These are phyloP conservation scores for Leccinellum albellum DNA, from an alignment of 768 basidiomycete species.

Conservation along the genomic window DNA sequence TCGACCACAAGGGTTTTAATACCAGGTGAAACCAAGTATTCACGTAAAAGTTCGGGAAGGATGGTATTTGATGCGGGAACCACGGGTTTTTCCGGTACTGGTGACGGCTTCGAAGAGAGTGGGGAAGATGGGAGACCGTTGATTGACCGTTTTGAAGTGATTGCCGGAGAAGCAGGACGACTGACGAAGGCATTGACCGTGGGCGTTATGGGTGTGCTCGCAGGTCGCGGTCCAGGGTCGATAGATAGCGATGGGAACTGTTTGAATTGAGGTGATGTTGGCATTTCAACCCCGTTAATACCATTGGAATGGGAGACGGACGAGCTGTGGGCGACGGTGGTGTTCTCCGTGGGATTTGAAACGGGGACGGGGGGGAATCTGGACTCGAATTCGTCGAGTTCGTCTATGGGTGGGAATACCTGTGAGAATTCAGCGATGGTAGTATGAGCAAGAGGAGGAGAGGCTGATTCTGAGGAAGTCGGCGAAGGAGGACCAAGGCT, in stretches of 20 bases:
- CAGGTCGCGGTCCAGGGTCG: constrained; percentile 53
- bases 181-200: constrained; percentile 53
- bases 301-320: constrained; percentile 29
- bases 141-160: constrained; percentile 42
- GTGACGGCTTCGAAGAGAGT: constrained; percentile 29
- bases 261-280: constrained; percentile 28
- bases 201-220: constrained; percentile 67
- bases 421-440: constrained; percentile 57
- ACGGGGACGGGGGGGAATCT: constrained; percentile 48
- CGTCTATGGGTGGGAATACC: constrained; percentile 75
- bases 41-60: constrained; percentile 53
- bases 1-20: constrained; percentile 74
- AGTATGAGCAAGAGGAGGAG: constrained; percentile 41
- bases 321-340: constrained; percentile 8
- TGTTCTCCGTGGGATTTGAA: constrained; percentile 37
- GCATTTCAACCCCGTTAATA: constrained; percentile 30
- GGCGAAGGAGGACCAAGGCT: constrained; percentile 76
- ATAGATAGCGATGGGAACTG: constrained; percentile 42
- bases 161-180: constrained; percentile 59
- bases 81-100: constrained; percentile 34
- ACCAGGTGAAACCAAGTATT: constrained; percentile 50
- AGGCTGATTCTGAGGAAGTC: constrained; percentile 63
- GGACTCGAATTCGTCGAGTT: constrained; percentile 57
- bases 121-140: constrained; percentile 34
- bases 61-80: constrained; percentile 61